A percentile compares a stretch with the other conserved stretches of the same genome.
phyloP scores from a whole-genome alignment of 257 asterid genomes.

The Gentiana macrophylla region DNA sequence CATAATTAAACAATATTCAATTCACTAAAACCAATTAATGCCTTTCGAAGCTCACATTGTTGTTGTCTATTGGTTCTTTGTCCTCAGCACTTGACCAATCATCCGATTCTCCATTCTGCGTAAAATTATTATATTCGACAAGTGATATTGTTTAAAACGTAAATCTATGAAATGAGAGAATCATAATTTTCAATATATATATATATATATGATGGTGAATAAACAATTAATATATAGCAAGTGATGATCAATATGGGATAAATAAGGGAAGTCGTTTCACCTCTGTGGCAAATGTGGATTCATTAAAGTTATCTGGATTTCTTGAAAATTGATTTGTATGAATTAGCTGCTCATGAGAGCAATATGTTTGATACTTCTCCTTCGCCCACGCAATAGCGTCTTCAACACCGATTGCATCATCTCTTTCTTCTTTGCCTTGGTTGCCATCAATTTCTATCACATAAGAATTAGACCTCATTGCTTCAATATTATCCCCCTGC shows the following conservation, averaged over 20 bases:
- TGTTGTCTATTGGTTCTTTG: conserved; percentile 16
- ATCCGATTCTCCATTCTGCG: conserved; percentile 32
- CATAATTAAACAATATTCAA: no score
- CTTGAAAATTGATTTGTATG: conserved; percentile 24
- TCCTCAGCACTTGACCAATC: conserved; percentile 28
- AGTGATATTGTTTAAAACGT: no score
- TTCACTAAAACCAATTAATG: no score
- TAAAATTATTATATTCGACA: background rate
- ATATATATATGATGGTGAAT: no score
- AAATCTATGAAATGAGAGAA: background rate
- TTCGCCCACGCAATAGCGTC: conserved; percentile 88
- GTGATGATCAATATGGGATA: no score
- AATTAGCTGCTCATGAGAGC: conserved; percentile 20
- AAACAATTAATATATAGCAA: no score
- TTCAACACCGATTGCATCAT: conserved; percentile 57
- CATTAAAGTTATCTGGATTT: conserved; percentile 14
- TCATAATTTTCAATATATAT: no score
- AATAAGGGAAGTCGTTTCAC: background rate
- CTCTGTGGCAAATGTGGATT: conserved; percentile 1
- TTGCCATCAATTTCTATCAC: conserved; percentile 58
- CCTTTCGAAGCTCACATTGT: conserved; percentile 7
- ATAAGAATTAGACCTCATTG: conserved; percentile 59
- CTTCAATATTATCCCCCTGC: conserved; percentile 41
- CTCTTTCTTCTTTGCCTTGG: conserved; percentile 28
- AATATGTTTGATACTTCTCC: conserved; percentile 48